Base-by-base conservation (phyloP, 2,329 filamentous ascomycete species). In the Ophiostoma ulmi region DNA sequence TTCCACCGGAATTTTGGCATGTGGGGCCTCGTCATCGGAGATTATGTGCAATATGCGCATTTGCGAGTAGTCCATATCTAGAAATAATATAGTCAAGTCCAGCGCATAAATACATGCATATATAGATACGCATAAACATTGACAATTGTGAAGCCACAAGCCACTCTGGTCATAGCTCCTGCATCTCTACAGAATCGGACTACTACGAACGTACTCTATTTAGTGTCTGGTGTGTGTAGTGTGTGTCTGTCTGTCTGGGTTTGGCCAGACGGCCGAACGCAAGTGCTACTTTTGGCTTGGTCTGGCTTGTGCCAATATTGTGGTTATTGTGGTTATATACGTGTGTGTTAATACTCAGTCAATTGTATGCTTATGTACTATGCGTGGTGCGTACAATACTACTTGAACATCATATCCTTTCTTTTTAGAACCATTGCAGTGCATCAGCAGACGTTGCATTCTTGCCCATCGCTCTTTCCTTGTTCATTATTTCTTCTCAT, bases 231-330 rank as follows among this genome's bases (percentile, higher is more conserved):
- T 1, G 55, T 61, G 22, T 26, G 20, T 44, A 44, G 20, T 10
- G 20, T 55, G 48, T 55, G 11, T 10, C 20, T 48, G 41, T 48
- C 14, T 55, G 55, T 61, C 22, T 35, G 6, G 52, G 52, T 8
- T 26, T 63, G 58, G 58, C 58, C 26, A 63, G 58, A 63, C 58
- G 58, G 58, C 58, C 58, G 58, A 63, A 63, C 26, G 58, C 58
- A 61, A 61, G 26, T 63, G 26, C 22, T 55, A 26, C 52, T 58
- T 58, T 58, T 26, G 52, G 52, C 52, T 63, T 63, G 22, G 58
- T 63, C 55, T 61, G 26, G 26, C 55, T 61, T 61, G 20, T 48
- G 48, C 22, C 52, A 58, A 58, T 58, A 58, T 26, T 58, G 52
- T 22, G 14, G 13, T 52, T 52, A 20, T 52, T 52, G 26, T 35